Percentiles rank a stretch among this genome's conserved stretches.
Evolutionary conservation across 2,329 filamentous ascomycete genomes (phyloP).

Genomic region (Hypomyces rosellus): DNA sequence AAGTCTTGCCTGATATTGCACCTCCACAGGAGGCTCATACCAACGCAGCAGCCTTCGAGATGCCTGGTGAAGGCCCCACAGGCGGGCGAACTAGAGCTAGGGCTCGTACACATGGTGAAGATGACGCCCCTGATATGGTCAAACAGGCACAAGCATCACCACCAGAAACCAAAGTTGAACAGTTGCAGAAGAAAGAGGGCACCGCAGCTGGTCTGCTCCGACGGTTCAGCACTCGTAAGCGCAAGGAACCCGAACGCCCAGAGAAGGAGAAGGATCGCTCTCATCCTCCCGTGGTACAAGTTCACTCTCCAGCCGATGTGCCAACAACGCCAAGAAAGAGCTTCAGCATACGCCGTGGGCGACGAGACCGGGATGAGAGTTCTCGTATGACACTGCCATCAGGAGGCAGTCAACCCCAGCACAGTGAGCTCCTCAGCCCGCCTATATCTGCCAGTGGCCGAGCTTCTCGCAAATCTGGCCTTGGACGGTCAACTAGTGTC

Average conservation of each 20-base stretch:
- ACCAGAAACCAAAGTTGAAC: conserved; percentile 53
- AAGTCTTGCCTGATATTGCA: conserved; percentile 63
- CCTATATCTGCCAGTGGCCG: conserved; percentile 56
- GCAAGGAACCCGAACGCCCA: conserved; percentile 58
- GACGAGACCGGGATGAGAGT: conserved; percentile 47
- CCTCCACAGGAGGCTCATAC: conserved; percentile 85
- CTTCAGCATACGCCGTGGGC: conserved; percentile 68
- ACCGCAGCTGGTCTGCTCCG: conserved; percentile 77
- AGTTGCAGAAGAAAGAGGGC: conserved; percentile 73
- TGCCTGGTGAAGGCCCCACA: conserved; percentile 81
- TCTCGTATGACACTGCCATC: conserved; percentile 43
- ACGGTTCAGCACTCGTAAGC: conserved; percentile 82
- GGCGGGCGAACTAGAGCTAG: conserved; percentile 77
- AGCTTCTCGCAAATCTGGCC: conserved; percentile 55
- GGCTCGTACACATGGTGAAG: conserved; percentile 89
- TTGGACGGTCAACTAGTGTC: conserved; percentile 85
- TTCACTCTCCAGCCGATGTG: conserved; percentile 68
- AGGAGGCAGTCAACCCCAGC: conserved; percentile 62
- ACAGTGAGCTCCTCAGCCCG: conserved; percentile 72
- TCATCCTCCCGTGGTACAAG: conserved; percentile 65
- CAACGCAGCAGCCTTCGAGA: conserved; percentile 76
- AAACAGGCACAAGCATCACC: conserved; percentile 26
- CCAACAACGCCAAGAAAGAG: conserved; percentile 66
- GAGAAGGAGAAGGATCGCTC: conserved; percentile 59
- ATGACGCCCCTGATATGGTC: conserved; percentile 66